These are phyloP conservation scores for Letharia lupina DNA, from an alignment of 495 filamentous ascomycete species.

Conservation along the genomic window DNA sequence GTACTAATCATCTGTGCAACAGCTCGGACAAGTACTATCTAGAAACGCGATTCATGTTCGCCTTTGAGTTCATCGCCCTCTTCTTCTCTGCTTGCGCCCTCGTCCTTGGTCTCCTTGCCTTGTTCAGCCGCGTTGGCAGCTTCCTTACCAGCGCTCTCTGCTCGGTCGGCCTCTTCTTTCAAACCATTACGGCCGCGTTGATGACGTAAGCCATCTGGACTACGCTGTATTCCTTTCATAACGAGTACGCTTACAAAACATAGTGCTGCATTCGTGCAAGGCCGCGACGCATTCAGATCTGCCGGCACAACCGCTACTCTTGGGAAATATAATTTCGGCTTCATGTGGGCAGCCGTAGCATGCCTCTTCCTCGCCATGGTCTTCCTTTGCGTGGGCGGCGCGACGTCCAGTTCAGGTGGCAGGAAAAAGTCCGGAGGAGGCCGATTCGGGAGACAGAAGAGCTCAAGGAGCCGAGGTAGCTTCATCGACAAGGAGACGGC, in stretches of 20 bases:
- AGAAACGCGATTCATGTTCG: constrained; percentile 60
- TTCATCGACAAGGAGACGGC: constrained; percentile 31
- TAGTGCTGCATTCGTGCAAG: constrained; percentile 68
- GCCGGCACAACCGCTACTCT: constrained; percentile 51
- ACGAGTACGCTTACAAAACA: constrained; percentile 7
- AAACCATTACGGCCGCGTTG: constrained; percentile 51
- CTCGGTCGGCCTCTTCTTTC: constrained; percentile 52
- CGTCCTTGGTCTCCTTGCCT: constrained; percentile 52
- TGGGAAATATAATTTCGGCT: constrained; percentile 69
- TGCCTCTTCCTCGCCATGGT: constrained; percentile 62
- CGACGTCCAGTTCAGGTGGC: constrained; percentile 13
- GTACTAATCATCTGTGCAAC: not conserved
- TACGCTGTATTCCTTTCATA: not conserved
- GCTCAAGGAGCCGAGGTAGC: constrained; percentile 35
- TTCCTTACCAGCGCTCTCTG: constrained; percentile 50
- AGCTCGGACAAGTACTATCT: constrained; percentile 46
- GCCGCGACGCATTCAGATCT: constrained; percentile 58
- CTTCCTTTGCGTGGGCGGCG: constrained; percentile 54
- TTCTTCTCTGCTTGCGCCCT: constrained; percentile 56
- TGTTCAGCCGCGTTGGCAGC: constrained; percentile 52
- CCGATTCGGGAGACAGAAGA: constrained; percentile 33
- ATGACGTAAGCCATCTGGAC: constrained; percentile 55
- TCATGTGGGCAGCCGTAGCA: constrained; percentile 73
- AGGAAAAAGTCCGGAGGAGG: constrained; percentile 25
- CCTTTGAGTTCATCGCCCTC: constrained; percentile 60